These are phyloP conservation scores for Piloderma croceum DNA, from an alignment of 768 basidiomycete species.

Conservation along the genomic window DNA sequence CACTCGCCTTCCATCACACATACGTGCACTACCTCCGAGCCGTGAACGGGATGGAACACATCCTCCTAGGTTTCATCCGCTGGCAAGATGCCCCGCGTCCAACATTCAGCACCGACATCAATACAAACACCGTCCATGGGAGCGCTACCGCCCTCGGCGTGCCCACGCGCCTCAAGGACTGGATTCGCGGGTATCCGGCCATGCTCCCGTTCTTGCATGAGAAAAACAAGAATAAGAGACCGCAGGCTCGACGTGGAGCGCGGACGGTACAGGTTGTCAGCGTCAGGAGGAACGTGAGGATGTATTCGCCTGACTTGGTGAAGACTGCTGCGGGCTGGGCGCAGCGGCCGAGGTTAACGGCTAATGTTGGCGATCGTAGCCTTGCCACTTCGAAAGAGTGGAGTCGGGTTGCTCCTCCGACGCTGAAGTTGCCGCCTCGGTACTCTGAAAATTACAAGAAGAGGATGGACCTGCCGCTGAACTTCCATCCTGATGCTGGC, in stretches of 20 bases:
- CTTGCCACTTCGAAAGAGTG: conserved; percentile 67
- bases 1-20: conserved; percentile 44
- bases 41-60: conserved; percentile 85
- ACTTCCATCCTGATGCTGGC: conserved; percentile 48
- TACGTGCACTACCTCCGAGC: conserved; percentile 69
- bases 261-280: conserved; percentile 72
- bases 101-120: conserved; percentile 21
- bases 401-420: conserved; percentile 63
- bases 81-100: conserved; percentile 60
- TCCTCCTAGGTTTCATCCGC: conserved; percentile 86
- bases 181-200: conserved; percentile 85
- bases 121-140: conserved; percentile 32
- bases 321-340: conserved; percentile 53
- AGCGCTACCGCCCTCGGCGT: conserved; percentile 60
- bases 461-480: conserved; percentile 61
- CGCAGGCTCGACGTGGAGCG: conserved; percentile 69
- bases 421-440: conserved; percentile 54
- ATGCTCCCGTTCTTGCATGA: conserved; percentile 63
- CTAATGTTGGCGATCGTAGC: conserved; percentile 35
- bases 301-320: conserved; percentile 85
- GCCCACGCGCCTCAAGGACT: conserved; percentile 82
- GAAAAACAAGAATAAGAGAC: conserved; percentile 41
- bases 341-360: conserved; percentile 24
- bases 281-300: conserved; percentile 75
- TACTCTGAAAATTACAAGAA: conserved; percentile 76